Percentiles rank a stretch among this genome's conserved stretches.
phyloP scores from a whole-genome alignment of 2,329 filamentous ascomycete species.

The Aschersonia sp. region DNA sequence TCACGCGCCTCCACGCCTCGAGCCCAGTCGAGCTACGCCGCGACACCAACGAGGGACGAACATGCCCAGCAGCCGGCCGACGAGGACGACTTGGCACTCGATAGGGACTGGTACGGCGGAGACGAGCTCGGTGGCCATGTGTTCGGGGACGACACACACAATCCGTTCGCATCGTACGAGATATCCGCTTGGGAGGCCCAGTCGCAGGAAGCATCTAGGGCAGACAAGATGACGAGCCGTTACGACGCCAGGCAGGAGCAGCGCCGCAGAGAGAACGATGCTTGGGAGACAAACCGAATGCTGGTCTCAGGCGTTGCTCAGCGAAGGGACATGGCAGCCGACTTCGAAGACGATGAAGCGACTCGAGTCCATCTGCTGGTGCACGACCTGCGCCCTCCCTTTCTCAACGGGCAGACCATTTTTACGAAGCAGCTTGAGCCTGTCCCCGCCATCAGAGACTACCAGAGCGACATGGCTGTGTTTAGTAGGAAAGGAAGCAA shows the following conservation, averaged over 20 bases:
- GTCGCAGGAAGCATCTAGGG: slow-evolving; percentile 62
- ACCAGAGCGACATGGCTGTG: slow-evolving; percentile 96
- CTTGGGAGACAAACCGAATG: slow-evolving; percentile 99
- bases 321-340: slow-evolving; percentile 62
- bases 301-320: slow-evolving; percentile 91
- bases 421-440: slow-evolving; percentile 97
- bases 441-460: slow-evolving; percentile 80
- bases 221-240: slow-evolving; percentile 66
- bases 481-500: slow-evolving; percentile 91
- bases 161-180: slow-evolving; percentile 71
- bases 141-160: slow-evolving; percentile 84
- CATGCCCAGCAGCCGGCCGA: slow-evolving; percentile 48
- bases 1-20: slow-evolving; percentile 19
- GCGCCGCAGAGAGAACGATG: slow-evolving; percentile 87
- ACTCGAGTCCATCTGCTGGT: slow-evolving; percentile 83
- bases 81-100: slow-evolving; percentile 60
- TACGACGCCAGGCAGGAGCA: slow-evolving; percentile 59
- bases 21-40: slow-evolving; percentile 22
- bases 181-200: slow-evolving; percentile 60
- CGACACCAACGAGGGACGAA: slow-evolving; percentile 20
- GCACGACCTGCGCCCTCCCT: slow-evolving; percentile 86
- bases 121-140: slow-evolving; percentile 71
- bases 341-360: slow-evolving; percentile 84
- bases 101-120: slow-evolving; percentile 85
- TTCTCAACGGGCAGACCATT: slow-evolving; percentile 84